Evolutionary conservation across 257 asterid genomes (phyloP).

Genomic region (Lycium barbarum): DNA sequence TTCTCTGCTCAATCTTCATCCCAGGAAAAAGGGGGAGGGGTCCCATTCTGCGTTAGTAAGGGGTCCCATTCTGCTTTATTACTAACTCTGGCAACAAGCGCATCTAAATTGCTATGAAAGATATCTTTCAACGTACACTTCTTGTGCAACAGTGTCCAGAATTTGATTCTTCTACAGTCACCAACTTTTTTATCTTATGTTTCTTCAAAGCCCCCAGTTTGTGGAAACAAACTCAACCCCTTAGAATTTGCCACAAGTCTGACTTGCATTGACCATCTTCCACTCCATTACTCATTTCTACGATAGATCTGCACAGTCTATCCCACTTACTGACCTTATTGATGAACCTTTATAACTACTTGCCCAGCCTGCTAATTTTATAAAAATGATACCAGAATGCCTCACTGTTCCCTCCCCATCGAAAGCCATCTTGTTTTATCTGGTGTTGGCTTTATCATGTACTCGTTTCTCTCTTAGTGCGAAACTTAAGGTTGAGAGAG

Average conservation of each 20-base stretch:
- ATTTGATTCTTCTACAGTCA: conserved; percentile 12
- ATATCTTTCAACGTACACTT: neutral
- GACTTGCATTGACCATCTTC: neutral
- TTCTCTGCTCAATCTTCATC: conserved; percentile 8
- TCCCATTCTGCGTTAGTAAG: neutral
- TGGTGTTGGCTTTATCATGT: neutral
- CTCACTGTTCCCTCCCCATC: neutral
- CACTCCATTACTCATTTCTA: neutral
- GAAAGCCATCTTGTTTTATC: neutral
- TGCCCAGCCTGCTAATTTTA: neutral
- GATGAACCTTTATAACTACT: neutral
- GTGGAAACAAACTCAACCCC: neutral
- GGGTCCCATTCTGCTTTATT: neutral
- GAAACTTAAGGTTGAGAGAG: conserved; percentile 5
- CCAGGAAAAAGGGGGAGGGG: neutral
- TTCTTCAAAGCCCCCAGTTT: neutral
- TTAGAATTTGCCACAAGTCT: neutral
- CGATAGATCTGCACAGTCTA: neutral
- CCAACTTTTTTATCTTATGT: neutral
- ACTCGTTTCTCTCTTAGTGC: neutral
- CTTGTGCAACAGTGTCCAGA: neutral
- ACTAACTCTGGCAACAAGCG: conserved; percentile 9
- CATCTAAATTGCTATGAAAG: neutral
- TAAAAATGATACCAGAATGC: neutral
- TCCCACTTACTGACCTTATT: neutral